phyloP scores from a whole-genome alignment of 2,329 filamentous ascomycete genomes.

The Xylariaceae sp. region DNA sequence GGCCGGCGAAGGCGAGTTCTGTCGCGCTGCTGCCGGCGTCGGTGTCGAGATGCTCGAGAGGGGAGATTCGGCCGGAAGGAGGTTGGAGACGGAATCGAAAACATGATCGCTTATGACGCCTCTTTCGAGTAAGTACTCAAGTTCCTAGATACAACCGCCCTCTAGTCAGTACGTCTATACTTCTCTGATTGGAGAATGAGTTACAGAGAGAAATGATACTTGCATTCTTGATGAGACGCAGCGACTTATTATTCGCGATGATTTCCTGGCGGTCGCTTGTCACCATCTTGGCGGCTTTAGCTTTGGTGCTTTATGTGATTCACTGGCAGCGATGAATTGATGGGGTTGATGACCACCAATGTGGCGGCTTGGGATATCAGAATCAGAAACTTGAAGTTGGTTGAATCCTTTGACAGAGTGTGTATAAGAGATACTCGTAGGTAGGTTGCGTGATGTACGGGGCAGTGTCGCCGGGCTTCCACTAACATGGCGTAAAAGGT shows the following conservation, averaged over 20 bases:
- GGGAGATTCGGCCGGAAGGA: slow-evolving; percentile 68
- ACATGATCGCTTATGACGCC: slow-evolving; percentile 71
- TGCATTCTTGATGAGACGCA: slow-evolving; percentile 83
- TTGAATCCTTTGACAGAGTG: no score
- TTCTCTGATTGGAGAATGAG: background rate
- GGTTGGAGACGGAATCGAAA: slow-evolving; percentile 68
- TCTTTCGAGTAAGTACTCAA: slow-evolving; percentile 82
- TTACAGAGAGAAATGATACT: slow-evolving; percentile 27
- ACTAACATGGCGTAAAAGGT: no score
- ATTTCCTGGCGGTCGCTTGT: slow-evolving; percentile 53
- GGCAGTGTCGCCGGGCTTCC: no score
- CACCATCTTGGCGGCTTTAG: slow-evolving; percentile 37
- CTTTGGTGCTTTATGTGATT: background rate
- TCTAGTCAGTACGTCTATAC: background rate
- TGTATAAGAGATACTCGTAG: background rate
- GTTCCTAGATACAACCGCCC: slow-evolving; percentile 59
- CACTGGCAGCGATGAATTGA: background rate
- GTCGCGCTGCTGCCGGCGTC: slow-evolving; percentile 26
- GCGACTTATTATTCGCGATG: slow-evolving; percentile 74
- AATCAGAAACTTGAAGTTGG: background rate
- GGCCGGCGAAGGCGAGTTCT: slow-evolving; percentile 28
- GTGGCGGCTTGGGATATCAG: background rate
- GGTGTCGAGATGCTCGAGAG: slow-evolving; percentile 48
- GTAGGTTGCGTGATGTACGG: background rate
- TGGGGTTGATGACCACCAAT: background rate